Evolutionary conservation across 495 filamentous ascomycete species (phyloP), one percentile per base, ranked within the genome.

Genomic region (Lindgomyces ingoldianus): DNA sequence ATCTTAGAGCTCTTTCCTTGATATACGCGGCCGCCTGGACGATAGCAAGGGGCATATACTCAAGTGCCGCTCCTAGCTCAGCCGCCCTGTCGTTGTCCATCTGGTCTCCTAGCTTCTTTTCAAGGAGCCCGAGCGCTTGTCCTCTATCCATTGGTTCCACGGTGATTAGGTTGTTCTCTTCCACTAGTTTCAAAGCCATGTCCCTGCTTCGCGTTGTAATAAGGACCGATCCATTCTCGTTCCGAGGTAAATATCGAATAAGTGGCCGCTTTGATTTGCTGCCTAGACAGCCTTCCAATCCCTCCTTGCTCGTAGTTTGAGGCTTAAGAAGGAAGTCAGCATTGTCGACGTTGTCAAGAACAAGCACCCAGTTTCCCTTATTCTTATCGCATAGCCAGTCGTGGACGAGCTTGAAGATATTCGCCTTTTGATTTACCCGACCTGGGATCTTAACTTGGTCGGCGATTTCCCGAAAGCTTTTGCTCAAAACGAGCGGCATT

Each of bases 271-370:
- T 27, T 14, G 11, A 33, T 4, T 6, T 33, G 54, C 55, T 16
- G 47, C 10, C 30, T 14, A 11, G 9, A 11, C 30, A 18, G 27
- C 18, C 16, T 59, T 11, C 27, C 59, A 9, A 6, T 42, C n/a
- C 12, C 27, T 57, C 18, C 19, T 41, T 8, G 36, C 36, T 41
- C 8, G 36, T 41, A n/a, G 8, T 41, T n/a, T 8, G 36, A 10
- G 59, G 30, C 60, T 11, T 16, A 39, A 33, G 71, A 68, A 79
- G 76, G 18, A 77, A 19, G 22, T 76, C 72, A 6, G 65, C 53
- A 62, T 83, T 77, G 68, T 84, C 80, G 11, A 78, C 81, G 55
- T 81, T 83, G 64, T 85, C 81, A 24, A 84, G 70, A 21, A 82
- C 69, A 59, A 84, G 55, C 18, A 82, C 52, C 81, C 81, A 85